phyloP scores from a whole-genome alignment of 768 basidiomycete genomes.

The Artomyces pyxidatus region DNA sequence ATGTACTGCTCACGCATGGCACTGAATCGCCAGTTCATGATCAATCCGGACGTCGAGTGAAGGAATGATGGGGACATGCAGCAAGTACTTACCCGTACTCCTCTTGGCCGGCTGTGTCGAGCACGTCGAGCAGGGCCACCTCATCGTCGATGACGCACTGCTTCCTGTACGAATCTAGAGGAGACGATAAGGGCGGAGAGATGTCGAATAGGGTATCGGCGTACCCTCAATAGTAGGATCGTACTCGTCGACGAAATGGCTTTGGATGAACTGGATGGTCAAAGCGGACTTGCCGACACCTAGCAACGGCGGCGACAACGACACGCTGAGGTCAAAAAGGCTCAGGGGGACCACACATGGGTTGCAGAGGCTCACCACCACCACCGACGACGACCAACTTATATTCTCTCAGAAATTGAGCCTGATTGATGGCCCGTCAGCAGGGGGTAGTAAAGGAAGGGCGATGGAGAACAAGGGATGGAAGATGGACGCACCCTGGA shows the following conservation, averaged over 20 bases:
- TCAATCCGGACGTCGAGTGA: not conserved
- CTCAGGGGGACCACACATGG: not conserved
- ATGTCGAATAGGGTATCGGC: constrained; percentile 9
- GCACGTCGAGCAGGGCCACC: constrained; percentile 92
- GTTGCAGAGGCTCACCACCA: constrained; percentile 55
- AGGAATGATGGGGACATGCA: not conserved
- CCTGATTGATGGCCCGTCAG: no score
- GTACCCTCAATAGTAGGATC: constrained; percentile 93
- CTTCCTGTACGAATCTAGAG: constrained; percentile 88
- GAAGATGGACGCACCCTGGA: no score
- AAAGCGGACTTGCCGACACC: constrained; percentile 83
- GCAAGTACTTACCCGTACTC: constrained; percentile 80
- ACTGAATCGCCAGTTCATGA: constrained; percentile 31
- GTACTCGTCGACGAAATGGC: constrained; percentile 86
- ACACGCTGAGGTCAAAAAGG: no score
- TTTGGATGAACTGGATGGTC: constrained; percentile 98
- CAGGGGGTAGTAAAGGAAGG: no score
- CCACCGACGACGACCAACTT: constrained; percentile 98
- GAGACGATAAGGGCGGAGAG: not conserved
- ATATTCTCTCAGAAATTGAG: constrained; percentile 91
- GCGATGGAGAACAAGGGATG: no score
- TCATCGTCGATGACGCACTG: constrained; percentile 98
- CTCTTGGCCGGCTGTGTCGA: constrained; percentile 97
- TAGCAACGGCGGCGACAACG: constrained; percentile 19
- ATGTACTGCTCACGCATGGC: constrained; percentile 99